Conservation (phyloP, 345 rosid species). For the Eucalyptus regnans region DNA sequence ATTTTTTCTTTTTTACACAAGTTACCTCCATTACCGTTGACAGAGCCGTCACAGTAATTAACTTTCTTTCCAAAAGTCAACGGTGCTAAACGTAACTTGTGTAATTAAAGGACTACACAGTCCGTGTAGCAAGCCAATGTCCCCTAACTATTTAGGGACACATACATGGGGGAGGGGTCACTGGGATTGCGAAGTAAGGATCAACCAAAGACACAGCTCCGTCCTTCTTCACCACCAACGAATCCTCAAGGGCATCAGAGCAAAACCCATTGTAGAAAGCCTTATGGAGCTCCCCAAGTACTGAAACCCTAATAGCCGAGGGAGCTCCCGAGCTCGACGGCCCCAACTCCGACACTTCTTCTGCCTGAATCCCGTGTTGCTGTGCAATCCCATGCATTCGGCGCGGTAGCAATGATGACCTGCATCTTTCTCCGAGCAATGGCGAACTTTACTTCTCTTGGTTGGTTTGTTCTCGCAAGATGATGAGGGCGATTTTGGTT, state of each 20-base stretch:
- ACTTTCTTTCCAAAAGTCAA: neutral
- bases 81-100: neutral
- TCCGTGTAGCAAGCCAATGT: neutral
- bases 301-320: conserved; percentile 9
- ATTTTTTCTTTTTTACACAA: neutral
- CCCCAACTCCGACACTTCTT: neutral
- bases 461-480: neutral
- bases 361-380: neutral
- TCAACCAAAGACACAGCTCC: conserved; percentile 1
- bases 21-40: neutral
- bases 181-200: conserved; percentile 37
- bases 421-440: neutral
- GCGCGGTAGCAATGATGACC: neutral
- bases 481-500: neutral
- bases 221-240: neutral
- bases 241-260: conserved; percentile 7
- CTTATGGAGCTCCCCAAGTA: conserved; percentile 15
- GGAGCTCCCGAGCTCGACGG: neutral
- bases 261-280: conserved; percentile 30
- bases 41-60: neutral
- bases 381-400: neutral
- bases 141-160: neutral
- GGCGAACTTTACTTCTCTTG: neutral
- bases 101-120: neutral
- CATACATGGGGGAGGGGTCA: conserved; percentile 4